A percentile compares a stretch with the other conserved stretches of the same genome.
These are phyloP conservation scores for Yarrowia osloensis DNA, from an alignment of 805 yeast genomes.

Conservation along the genomic window DNA sequence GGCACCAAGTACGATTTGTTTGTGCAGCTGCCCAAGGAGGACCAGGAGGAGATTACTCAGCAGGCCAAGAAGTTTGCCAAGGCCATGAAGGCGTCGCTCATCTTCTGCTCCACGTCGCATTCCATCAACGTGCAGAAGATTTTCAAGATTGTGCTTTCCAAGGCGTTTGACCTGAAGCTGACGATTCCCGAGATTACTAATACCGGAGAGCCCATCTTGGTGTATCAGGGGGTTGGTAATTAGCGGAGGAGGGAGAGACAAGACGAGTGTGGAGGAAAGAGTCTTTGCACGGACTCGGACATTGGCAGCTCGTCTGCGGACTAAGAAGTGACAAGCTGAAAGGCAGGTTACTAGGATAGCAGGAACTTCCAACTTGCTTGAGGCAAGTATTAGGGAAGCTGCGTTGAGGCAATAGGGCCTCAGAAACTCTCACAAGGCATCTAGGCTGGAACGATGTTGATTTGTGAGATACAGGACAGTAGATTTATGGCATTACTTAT, in stretches of 20 bases:
- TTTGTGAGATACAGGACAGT: too few relatives aligned
- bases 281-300: too few relatives aligned
- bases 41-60: constrained; percentile 79
- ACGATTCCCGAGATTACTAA: constrained; percentile 80
- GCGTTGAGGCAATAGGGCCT: too few relatives aligned
- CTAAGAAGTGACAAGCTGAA: too few relatives aligned
- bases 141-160: constrained; percentile 84
- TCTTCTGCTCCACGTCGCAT: constrained; percentile 88
- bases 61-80: constrained; percentile 82
- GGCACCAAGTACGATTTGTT: constrained; percentile 94
- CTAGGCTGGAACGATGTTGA: too few relatives aligned
- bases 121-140: constrained; percentile 93
- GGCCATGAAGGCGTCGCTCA: constrained; percentile 81
- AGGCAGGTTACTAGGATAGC: too few relatives aligned
- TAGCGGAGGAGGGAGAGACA: background rate
- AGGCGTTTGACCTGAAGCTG: constrained; percentile 82
- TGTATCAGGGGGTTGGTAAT: constrained; percentile 51
- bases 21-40: constrained; percentile 72
- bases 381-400: too few relatives aligned
- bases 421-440: too few relatives aligned
- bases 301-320: too few relatives aligned
- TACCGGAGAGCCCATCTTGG: constrained; percentile 87
- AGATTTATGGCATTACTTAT: too few relatives aligned
- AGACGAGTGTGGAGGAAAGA: too few relatives aligned
- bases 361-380: too few relatives aligned